These are phyloP conservation scores for Sarocladium brachiariae DNA, from an alignment of 2,329 filamentous ascomycete species.

Conservation along the genomic window DNA sequence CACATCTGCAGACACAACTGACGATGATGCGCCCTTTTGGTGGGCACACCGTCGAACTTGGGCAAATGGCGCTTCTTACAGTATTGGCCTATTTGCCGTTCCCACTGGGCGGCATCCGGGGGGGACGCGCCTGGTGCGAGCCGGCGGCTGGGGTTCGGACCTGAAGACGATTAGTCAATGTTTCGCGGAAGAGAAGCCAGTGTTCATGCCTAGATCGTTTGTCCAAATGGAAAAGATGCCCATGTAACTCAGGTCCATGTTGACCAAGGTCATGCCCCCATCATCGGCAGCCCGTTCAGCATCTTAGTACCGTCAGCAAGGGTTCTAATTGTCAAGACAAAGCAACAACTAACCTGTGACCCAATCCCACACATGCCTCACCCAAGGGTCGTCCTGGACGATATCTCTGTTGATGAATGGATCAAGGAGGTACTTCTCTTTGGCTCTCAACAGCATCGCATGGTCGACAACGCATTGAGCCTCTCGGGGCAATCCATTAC, in stretches of 20 bases:
- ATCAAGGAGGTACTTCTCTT: conserved; percentile 58
- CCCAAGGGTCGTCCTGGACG: conserved; percentile 64
- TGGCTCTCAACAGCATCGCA: conserved; percentile 51
- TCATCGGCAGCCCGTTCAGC: conserved; percentile 58
- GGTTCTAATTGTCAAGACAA: not conserved
- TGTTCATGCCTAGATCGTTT: conserved; percentile 53
- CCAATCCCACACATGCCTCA: conserved; percentile 76
- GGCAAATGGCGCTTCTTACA: conserved; percentile 57
- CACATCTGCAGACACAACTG: conserved; percentile 71
- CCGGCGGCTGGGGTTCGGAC: conserved; percentile 40
- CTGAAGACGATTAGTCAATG: conserved; percentile 23
- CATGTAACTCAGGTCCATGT: conserved; percentile 67
- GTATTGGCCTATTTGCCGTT: conserved; percentile 55
- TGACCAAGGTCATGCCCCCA: conserved; percentile 62
- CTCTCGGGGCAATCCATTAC: conserved; percentile 40
- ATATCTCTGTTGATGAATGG: conserved; percentile 58
- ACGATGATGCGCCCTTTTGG: conserved; percentile 61
- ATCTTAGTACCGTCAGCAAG: conserved; percentile 31
- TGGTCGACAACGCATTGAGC: conserved; percentile 50
- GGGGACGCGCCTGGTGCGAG: conserved; percentile 36
- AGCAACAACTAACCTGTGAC: conserved; percentile 47
- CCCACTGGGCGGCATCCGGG: conserved; percentile 49
- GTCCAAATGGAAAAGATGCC: conserved; percentile 69
- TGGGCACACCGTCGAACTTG: conserved; percentile 55
- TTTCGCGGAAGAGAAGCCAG: not conserved